phyloP scores from a whole-genome alignment of 1,284 basidiomycete genomes.

The Moniliophthora roreri region DNA sequence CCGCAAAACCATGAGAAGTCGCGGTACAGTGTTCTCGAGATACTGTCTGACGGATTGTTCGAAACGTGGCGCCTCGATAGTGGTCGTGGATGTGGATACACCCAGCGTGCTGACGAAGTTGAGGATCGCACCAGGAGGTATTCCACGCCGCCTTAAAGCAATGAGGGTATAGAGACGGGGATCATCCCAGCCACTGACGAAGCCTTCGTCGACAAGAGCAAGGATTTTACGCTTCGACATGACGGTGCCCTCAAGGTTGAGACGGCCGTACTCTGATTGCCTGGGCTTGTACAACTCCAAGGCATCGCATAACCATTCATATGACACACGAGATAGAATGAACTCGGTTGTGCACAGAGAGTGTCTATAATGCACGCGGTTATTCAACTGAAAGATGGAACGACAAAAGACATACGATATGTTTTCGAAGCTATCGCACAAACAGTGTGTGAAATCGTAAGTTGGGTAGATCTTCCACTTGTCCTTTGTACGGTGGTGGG shows the following conservation, averaged over 20 bases:
- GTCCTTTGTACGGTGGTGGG: slow-evolving; percentile 92
- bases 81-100: slow-evolving; percentile 85
- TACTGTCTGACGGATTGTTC: slow-evolving; percentile 89
- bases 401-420: slow-evolving; percentile 75
- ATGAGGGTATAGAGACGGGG: slow-evolving; percentile 98
- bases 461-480: slow-evolving; percentile 97
- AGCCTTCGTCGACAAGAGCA: slow-evolving; percentile 81
- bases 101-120: slow-evolving; percentile 93
- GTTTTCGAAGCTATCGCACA: slow-evolving; percentile 98
- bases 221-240: slow-evolving; percentile 97
- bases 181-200: slow-evolving; percentile 96
- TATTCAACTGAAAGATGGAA: not conserved
- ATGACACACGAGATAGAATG: slow-evolving; percentile 94
- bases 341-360: slow-evolving; percentile 98
- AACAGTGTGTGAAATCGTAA: slow-evolving; percentile 98
- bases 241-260: slow-evolving; percentile 94
- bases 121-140: slow-evolving; percentile 94
- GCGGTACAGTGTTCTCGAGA: slow-evolving; percentile 86
- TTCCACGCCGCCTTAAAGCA: slow-evolving; percentile 89
- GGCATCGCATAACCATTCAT: slow-evolving; percentile 99
- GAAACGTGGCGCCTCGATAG: slow-evolving; percentile 88
- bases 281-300: slow-evolving; percentile 97
- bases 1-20: slow-evolving; percentile 90
- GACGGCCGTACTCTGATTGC: slow-evolving; percentile 95
- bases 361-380: slow-evolving; percentile 57